phyloP scores from a whole-genome alignment of 2,329 filamentous ascomycete species.

The Pseudocercospora fijiensis region DNA sequence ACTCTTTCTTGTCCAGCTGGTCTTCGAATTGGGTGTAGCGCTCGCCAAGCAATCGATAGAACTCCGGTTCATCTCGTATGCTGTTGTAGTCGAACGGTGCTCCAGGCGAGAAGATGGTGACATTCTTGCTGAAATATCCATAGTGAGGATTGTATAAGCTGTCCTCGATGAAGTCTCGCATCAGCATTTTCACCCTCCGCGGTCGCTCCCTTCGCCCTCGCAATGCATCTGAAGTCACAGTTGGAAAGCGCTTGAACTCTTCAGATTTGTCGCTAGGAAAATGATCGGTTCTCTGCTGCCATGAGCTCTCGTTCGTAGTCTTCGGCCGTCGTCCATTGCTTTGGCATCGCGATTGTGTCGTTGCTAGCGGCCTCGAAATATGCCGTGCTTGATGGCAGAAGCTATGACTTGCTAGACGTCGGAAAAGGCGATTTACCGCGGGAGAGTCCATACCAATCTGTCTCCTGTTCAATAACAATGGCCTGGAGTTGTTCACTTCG shows the following conservation, averaged over 20 bases:
- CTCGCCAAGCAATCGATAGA: constrained; percentile 71
- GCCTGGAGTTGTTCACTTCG: neutral
- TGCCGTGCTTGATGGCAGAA: constrained; percentile 42
- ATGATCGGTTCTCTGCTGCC: constrained; percentile 79
- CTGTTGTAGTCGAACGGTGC: constrained; percentile 84
- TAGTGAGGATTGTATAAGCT: constrained; percentile 49
- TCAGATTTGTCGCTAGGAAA: constrained; percentile 74
- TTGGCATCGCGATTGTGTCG: constrained; percentile 28
- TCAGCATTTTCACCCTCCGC: constrained; percentile 89
- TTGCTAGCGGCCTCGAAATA: constrained; percentile 54
- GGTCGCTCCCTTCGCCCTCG: constrained; percentile 72
- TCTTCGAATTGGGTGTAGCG: constrained; percentile 92
- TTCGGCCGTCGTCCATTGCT: constrained; percentile 31
- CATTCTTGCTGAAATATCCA: constrained; percentile 39
- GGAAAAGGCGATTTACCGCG: constrained; percentile 73
- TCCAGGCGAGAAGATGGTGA: constrained; percentile 75
- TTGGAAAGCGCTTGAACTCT: constrained; percentile 79
- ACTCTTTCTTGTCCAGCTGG: constrained; percentile 68
- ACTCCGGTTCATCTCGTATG: constrained; percentile 81
- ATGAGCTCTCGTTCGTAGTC: constrained; percentile 64
- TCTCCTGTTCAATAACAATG: neutral
- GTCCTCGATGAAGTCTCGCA: constrained; percentile 93
- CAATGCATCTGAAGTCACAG: constrained; percentile 79
- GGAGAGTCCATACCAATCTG: constrained; percentile 71
- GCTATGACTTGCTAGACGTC: constrained; percentile 77